Evolutionary conservation across 129 eudicot species (phyloP), one percentile per base, ranked within the genome.

Genomic region (Flaveria bidentis): DNA sequence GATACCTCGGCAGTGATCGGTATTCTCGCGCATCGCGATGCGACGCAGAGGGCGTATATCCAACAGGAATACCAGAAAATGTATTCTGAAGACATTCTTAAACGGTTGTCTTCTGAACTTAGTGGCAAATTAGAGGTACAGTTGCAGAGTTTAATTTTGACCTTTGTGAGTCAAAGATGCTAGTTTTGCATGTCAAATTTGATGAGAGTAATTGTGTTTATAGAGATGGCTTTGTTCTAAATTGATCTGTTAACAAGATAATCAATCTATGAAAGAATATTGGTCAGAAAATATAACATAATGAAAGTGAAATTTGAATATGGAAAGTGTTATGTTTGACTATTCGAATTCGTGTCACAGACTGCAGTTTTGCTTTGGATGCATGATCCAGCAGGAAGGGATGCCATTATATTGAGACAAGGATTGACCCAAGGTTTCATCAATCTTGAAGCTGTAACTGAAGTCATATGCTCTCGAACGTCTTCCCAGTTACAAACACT

Each of bases 321-420:
- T 78, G 44, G 77, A 11, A 4, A 60, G 15, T 23, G 9, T 15
- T 60, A 9, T 44, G 52, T 73, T 80, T 67, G 84, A 74, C 84
- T 66, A 11, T 14, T 22, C 25, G 13, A 66, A 78, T 2, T 57
- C 11, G 33, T 66, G 75, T 72, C 7, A 67, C 80, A 86, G 89
- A 82, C 77, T 66, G 89, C 91, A 76, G 88, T 87, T 73, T 26
- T 87, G 67, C 87, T 87, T 44, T 87, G 91, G 91, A 87, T 87
- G 91, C 91, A 84, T 75, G 88, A 87, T 80, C 91, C 91, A 79
- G 88, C 91, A 52, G 73, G 79, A 65, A 77, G 88, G 64, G 91
- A 87, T 80, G 88, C 91, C 0, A 15, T 84, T 51, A 68, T 87
- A 62, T 71, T 87, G 69, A 80, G 57, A 45, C 78, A 85, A 72